Evolutionary conservation across 2,329 filamentous ascomycete genomes (phyloP), one percentile per base, ranked within the genome.

Genomic region (Chaetomium olivaceum): DNA sequence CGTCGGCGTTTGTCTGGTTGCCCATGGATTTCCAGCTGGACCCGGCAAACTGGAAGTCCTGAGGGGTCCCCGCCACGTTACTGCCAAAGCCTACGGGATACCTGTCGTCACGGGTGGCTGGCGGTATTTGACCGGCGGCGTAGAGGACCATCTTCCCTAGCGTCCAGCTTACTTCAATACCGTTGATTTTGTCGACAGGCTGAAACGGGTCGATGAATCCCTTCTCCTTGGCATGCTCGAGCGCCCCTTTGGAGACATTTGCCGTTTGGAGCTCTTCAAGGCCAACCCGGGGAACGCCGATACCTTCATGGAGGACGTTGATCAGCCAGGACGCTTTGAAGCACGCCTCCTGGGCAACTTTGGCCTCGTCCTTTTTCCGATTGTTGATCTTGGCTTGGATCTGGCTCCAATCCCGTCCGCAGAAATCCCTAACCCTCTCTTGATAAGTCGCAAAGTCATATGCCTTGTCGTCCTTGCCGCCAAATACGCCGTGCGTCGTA

Each of bases 321-420:
- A 99, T 97, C 54, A 99, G 82, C 95, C 96, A 99, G 5, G 92
- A 95, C 0, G 95, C 93, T 77, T 99, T 99, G 83, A 99, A 99
- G 76, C 95, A 99, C 1, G 96, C 91, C 74, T 96, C 89, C 69
- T 90, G 86, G 5, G 93, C 93, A 58, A 89, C 91, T 72, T 90
- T 87, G 1, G 92, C 85, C 68, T 91, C 87, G 65, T 87, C 87
- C 67, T 91, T 94, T 74, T 90, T 90, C 55, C 89, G 77, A n/a
- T 77, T 74, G 11, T 83, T 80, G 4, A 97, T 79, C 25, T 87
- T 88, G 12, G 83, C 79, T 69, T 89, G 83, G 59, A 99, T 96
- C 11, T 85, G 81, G 1, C 84, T 80, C 96, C 96, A 99, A 63
- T 92, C 87, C 71, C 89, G 88, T 54, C 86, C 89, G 77, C 95